Evolutionary conservation across 257 asterid species (phyloP).

Genomic region (Solanum chmielewskii): DNA sequence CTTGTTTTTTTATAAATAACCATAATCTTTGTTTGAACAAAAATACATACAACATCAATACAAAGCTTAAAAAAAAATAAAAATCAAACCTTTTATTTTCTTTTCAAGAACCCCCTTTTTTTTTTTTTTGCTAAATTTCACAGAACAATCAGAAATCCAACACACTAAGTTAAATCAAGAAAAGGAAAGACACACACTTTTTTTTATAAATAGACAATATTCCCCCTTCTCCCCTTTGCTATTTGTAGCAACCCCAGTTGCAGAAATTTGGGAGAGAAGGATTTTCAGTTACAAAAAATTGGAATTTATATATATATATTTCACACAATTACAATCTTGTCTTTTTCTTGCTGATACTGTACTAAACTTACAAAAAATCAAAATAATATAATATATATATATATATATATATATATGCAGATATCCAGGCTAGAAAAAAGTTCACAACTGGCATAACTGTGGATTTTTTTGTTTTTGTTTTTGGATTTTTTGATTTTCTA

Average conservation of each 20-base stretch:
- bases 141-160: not conserved
- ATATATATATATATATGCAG: not conserved
- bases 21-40: not conserved
- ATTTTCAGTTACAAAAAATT: not conserved
- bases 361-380: too few relatives aligned
- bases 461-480: not conserved
- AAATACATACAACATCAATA: not conserved
- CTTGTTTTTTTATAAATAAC: not conserved
- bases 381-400: too few relatives aligned
- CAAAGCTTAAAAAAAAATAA: not conserved
- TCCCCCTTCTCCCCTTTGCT: not conserved
- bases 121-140: not conserved
- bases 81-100: not conserved
- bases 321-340: too few relatives aligned
- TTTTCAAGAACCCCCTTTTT: not conserved
- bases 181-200: not conserved
- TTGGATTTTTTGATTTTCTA: not conserved
- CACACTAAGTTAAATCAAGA: not conserved
- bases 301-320: not conserved
- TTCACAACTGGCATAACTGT: conserved; percentile 10
- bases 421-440: conserved; percentile 14
- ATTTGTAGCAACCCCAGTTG: not conserved
- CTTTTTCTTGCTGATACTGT: too few relatives aligned
- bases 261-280: not conserved
- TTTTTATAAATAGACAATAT: not conserved